phyloP scores from a whole-genome alignment of 2,329 filamentous ascomycete species.

The Xylariales sp. region DNA sequence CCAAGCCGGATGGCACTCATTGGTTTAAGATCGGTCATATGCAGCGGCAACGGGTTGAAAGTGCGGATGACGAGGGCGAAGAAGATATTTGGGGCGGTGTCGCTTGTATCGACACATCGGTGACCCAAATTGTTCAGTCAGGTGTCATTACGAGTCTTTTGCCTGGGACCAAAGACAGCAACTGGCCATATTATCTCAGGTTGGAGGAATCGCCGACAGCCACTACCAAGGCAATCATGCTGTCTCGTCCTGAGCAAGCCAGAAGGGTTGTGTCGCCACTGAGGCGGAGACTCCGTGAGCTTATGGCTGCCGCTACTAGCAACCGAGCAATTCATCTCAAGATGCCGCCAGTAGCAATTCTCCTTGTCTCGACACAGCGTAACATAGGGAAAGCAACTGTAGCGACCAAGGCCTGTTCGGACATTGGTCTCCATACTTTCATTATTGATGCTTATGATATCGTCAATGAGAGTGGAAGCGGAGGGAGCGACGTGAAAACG shows the following conservation, averaged over 20 bases:
- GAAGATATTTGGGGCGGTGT: slow-evolving; percentile 80
- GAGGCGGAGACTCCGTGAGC: slow-evolving; percentile 70
- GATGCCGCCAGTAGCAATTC: slow-evolving; percentile 81
- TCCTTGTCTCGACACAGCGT: slow-evolving; percentile 86
- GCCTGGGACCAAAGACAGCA: slow-evolving; percentile 69
- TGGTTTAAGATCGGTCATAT: slow-evolving; percentile 92
- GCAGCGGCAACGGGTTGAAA: slow-evolving; percentile 47
- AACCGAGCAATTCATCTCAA: slow-evolving; percentile 79
- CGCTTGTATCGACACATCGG: slow-evolving; percentile 78
- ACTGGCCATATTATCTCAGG: slow-evolving; percentile 88
- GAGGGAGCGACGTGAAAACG: slow-evolving; percentile 87
- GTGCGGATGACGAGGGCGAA: slow-evolving; percentile 50
- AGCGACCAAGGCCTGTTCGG: slow-evolving; percentile 71
- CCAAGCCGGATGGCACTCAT: slow-evolving; percentile 59
- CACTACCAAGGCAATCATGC: slow-evolving; percentile 31
- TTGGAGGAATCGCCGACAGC: slow-evolving; percentile 61
- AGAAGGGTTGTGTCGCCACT: slow-evolving; percentile 52
- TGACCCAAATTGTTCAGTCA: slow-evolving; percentile 86
- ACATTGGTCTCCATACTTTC: slow-evolving; percentile 88
- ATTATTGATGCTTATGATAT: slow-evolving; percentile 90
- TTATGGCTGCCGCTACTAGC: slow-evolving; percentile 86
- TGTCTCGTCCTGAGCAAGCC: slow-evolving; percentile 40
- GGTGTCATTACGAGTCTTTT: slow-evolving; percentile 80
- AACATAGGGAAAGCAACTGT: slow-evolving; percentile 88
- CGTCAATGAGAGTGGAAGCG: slow-evolving; percentile 81